Evolutionary conservation across 805 yeast genomes (phyloP).

Genomic region (Blastobotrys attinorum): DNA sequence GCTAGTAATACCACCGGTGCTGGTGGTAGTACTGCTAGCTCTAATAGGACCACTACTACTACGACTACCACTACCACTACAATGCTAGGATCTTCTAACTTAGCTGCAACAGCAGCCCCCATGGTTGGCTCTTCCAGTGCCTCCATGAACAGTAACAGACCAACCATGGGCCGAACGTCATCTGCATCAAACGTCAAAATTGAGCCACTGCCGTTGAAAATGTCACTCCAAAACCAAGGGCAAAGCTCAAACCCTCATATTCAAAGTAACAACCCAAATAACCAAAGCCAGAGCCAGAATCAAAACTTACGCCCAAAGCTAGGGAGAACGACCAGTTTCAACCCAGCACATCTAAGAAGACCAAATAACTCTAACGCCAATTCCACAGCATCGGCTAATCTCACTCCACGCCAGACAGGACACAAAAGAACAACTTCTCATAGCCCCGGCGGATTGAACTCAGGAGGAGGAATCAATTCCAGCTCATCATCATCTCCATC

Average conservation of each 20-base stretch:
- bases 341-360: not conserved
- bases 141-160: no score
- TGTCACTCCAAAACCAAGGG: no score
- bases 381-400: not conserved
- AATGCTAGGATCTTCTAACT: not conserved
- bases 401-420: not conserved
- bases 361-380: conserved; percentile 2
- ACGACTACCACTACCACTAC: not conserved
- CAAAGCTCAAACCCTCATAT: no score
- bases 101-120: no score
- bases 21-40: not conserved
- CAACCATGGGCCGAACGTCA: not conserved
- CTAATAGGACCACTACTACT: not conserved
- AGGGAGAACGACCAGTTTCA: not conserved
- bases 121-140: no score
- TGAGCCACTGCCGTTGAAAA: not conserved
- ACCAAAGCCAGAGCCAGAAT: not conserved
- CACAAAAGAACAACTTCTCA: conserved; percentile 14
- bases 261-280: no score
- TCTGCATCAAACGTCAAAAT: not conserved
- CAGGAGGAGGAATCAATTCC: not conserved
- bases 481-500: not conserved
- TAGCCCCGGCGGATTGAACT: conserved; percentile 9
- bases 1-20: not conserved
- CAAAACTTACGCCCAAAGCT: not conserved